Base-by-base conservation (phyloP, 2,329 filamentous ascomycete species). In the Passalora sequoiae region DNA sequence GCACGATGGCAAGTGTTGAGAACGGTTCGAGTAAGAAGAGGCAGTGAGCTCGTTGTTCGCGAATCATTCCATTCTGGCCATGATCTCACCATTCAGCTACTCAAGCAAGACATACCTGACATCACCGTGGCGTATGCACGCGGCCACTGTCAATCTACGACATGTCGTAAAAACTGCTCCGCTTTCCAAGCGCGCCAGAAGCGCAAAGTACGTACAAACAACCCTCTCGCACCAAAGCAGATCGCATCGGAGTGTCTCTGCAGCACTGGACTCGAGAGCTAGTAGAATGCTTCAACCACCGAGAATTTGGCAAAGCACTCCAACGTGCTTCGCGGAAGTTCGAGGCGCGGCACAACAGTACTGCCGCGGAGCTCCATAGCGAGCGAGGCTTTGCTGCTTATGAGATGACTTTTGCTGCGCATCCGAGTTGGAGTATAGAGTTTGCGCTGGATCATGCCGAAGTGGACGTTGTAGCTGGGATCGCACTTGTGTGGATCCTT, bases 401-500 rank as follows among this genome's bases (percentile, higher is more conserved):
- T 19, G 13, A 42, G 21, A 19, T 27, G 31, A 42, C 36, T 29
- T 15, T 42, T 3, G 21, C 21, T 1, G 21, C 20, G 20, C 27
- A 35, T 27, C 38, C 38, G 27, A 15, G n/a, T 22, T 42, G 39
- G 39, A 25, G 33, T 16, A 44, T 44, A 33, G 33, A 44, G 10
- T 29, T 44, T 10, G 25, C 35, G 20, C 17, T 27, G 9, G 33
- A 30, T 24, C 33, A 38, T 44, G 41, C 41, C 5, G 41, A 44
- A 27, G 24, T 38, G 17, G 41, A 44, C 38, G 6, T 38, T 9
- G 25, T 44, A 4, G 13, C 4, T 6, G 41, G 41, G 17, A 16
- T 38, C 5, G 41, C 33, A 19, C 24, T 38, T 10, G 41, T 44
- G 16, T 44, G 41, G 41, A 22, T 38, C 27, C 32, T 44, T 27